Base-by-base conservation (phyloP, 257 asterid species). In the Solanum corneliomulleri region DNA sequence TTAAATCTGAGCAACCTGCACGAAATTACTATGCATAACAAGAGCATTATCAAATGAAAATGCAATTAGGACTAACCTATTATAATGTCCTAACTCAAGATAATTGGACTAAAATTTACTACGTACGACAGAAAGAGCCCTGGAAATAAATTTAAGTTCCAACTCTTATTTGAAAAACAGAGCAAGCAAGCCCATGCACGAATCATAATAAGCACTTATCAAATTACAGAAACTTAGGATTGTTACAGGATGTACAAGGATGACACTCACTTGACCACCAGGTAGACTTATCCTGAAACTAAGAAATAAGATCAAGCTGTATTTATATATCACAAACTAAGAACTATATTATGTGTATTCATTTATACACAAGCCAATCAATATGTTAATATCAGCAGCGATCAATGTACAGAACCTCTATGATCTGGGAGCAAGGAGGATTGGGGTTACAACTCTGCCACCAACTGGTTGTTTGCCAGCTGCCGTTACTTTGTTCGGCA, bases 401-500 rank as follows among this genome's bases (percentile, higher is more conserved):
- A 76, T 71, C 56, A 81, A 62, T 23, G 44, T 80, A 83, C 93
- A 95, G 96, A 90, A 88, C 68, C 87, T 96, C 82, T 93, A 94
- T 88, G 87, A 20, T 44, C 87, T 94, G 9, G 98, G 99, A 87
- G 99, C 86, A 39, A 89, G 98, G 77, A 96, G 92, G 90, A 93
- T 96, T 10, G 98, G 98, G 81, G 98, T 94, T 11, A 94, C 98
- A 42, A 89, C 86, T 52, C 91, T 95, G 60, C 98, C 98, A 45
- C 99, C 99, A 72, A 86, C 92, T 3, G 98, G 98, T 70, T 96
- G 99, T 92, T 91, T 94, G 91, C 99, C 99, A 41, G 98, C 97
- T 35, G 93, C 97, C 21, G 92, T 96, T 56, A 96, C 98, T 52
- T 78, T 94, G 81, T 94, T 94, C 29, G 94, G 99, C 14, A 4